Evolutionary conservation across 441 rosid species (phyloP), one percentile per base, ranked within the genome.

Genomic region (Gossypium davidsonii): DNA sequence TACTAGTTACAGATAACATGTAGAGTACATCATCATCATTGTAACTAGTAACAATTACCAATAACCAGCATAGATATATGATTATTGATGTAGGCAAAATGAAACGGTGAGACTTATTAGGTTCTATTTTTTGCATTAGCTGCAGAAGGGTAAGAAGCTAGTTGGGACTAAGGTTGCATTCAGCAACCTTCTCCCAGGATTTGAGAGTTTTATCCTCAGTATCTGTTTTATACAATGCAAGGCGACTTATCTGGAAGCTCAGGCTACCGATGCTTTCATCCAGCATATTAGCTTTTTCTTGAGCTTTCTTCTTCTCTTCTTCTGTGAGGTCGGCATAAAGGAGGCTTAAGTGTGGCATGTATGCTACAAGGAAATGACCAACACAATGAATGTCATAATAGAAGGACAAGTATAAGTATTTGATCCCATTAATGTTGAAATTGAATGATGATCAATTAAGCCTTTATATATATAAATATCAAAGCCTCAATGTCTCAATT

Each of bases 291-390:
- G 89, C 91, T 75, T 80, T 90, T 76, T 90, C 97, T 76, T 78
- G 82, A 26, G 90, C 94, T 75, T 77, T 82, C 77, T 86, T 86
- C 91, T 91, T 93, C 80, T 86, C 91, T 42, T 89, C 90, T 25
- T 89, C 93, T 0, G 86, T 83, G 34, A 91, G 83, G 78, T 89
- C 90, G 1, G 83, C 89, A 23, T 93, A 93, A 0, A 91, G 85
- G 28, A 93, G 77, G 83, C 98, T 93, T 75, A 86, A 71, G 83
- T 90, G 98, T 2, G 97, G 98, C 97, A 90, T 91, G 87, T 91
- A 93, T 57, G 92, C 97, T 93, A 84, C 83, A 63, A 77, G 1
- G 2, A 42, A 3, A 39, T 31, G 66, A 37, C 70, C 56, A 67
- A 48, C 23, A 48, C 15, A 21, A 53, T 11, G 20, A 70, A 42